Evolutionary conservation across 257 asterid genomes (phyloP).

Genomic region (Lycium barbarum): DNA sequence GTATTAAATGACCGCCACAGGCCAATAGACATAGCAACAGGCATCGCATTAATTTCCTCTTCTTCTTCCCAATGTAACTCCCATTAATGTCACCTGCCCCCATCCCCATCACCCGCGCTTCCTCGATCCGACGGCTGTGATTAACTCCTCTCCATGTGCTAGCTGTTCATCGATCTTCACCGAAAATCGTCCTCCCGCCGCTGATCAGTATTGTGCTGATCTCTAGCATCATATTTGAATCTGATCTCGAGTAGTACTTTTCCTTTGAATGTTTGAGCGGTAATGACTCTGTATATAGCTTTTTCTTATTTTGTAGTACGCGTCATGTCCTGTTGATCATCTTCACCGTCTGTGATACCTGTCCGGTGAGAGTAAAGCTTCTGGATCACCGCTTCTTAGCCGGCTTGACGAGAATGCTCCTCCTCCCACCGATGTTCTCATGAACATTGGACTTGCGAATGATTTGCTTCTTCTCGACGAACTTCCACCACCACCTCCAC

Average conservation of each 20-base stretch:
- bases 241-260: too few species aligned
- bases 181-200: too few species aligned
- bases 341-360: constrained; percentile 74
- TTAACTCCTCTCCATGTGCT: constrained; percentile 59
- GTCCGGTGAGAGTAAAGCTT: constrained; percentile 93
- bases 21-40: background rate
- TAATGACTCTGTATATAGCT: too few species aligned
- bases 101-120: constrained; percentile 14
- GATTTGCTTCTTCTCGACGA: constrained; percentile 76
- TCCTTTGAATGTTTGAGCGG: too few species aligned
- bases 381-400: constrained; percentile 95
- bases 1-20: constrained; percentile 37
- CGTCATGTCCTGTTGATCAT: background rate
- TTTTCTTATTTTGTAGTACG: too few species aligned
- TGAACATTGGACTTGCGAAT: constrained; percentile 93
- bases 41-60: constrained; percentile 32
- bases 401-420: constrained; percentile 86
- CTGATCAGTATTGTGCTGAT: too few species aligned
- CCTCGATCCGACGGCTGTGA: constrained; percentile 26
- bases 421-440: constrained; percentile 57
- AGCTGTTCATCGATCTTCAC: too few species aligned
- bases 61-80: constrained; percentile 29
- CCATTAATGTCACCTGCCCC: constrained; percentile 32
- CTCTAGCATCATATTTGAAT: too few species aligned
- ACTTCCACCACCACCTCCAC: constrained; percentile 56